These are phyloP conservation scores for Colletotrichum sp. DNA, from an alignment of 2,329 filamentous ascomycete genomes.

Conservation along the genomic window DNA sequence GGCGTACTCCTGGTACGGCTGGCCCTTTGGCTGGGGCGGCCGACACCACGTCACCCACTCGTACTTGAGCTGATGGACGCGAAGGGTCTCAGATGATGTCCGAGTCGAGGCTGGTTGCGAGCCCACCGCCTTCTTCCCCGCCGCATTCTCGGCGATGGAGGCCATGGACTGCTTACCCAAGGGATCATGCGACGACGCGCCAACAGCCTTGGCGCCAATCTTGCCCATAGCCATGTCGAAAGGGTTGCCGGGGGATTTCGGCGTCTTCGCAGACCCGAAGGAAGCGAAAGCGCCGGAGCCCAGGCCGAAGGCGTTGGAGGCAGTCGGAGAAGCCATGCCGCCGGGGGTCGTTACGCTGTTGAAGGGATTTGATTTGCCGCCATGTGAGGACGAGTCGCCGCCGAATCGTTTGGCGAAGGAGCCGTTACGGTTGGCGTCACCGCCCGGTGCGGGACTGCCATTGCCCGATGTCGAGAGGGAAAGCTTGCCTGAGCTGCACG, in stretches of 20 bases:
- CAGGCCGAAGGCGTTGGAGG: slow-evolving; percentile 89
- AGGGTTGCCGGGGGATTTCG: slow-evolving; percentile 81
- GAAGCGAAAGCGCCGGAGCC: slow-evolving; percentile 96
- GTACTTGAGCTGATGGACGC: slow-evolving; percentile 64
- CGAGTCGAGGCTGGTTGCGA: slow-evolving; percentile 21
- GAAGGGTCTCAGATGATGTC: slow-evolving; percentile 16
- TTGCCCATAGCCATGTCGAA: slow-evolving; percentile 75
- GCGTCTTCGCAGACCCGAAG: slow-evolving; percentile 87
- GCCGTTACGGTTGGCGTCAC: slow-evolving; percentile 64
- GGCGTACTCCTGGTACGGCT: slow-evolving; percentile 87
- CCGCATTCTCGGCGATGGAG: slow-evolving; percentile 64
- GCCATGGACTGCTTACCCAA: slow-evolving; percentile 49
- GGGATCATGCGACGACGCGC: slow-evolving; percentile 33
- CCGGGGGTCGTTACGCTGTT: slow-evolving; percentile 74
- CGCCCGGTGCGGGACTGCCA: slow-evolving; percentile 56
- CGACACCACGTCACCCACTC: slow-evolving; percentile 98
- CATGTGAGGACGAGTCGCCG: slow-evolving; percentile 74
- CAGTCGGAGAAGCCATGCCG: slow-evolving; percentile 77
- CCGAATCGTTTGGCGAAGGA: slow-evolving; percentile 76
- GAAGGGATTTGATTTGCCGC: slow-evolving; percentile 80
- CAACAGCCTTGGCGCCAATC: slow-evolving; percentile 55
- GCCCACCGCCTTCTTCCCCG: slow-evolving; percentile 27
- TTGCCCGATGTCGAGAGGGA: slow-evolving; percentile 79
- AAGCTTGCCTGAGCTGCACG: slow-evolving; percentile 80
- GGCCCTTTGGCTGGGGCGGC: slow-evolving; percentile 94